Evolutionary conservation across 108 stramenopile genomes (phyloP).

Genomic region (Bacterosira constricta): DNA sequence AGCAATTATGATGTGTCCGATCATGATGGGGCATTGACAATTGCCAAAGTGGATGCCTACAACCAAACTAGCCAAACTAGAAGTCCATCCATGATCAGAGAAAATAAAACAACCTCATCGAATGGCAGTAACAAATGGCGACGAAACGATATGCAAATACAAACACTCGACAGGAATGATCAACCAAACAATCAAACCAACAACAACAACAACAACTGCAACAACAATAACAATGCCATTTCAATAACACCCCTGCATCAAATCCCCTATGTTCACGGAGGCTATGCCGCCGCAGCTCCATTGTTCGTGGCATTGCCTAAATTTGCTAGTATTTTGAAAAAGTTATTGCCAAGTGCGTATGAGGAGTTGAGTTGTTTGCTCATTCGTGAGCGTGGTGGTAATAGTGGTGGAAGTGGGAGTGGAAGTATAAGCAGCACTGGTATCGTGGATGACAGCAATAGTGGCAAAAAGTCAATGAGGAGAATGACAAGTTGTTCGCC

Average conservation of each 20-base stretch:
- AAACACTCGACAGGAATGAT: neutral
- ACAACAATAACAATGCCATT: neutral
- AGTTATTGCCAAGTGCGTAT: conserved; percentile 43
- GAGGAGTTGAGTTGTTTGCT: conserved; percentile 28
- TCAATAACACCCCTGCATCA: conserved; percentile 39
- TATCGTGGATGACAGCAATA: neutral
- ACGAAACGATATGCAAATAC: neutral
- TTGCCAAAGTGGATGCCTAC: neutral
- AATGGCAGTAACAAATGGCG: neutral
- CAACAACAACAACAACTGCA: neutral
- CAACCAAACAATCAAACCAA: neutral
- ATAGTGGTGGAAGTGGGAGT: neutral
- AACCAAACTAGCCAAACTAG: no score
- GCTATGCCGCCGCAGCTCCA: conserved; percentile 55
- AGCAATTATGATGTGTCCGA: neutral
- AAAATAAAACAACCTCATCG: neutral
- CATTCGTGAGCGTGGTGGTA: neutral
- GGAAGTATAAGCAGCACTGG: neutral
- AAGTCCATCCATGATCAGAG: neutral
- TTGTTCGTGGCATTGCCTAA: conserved; percentile 33
- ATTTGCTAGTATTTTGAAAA: conserved; percentile 39
- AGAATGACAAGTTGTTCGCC: no score
- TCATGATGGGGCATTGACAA: neutral
- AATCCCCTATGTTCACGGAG: conserved; percentile 62
- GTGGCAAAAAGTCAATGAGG: neutral